These are phyloP conservation scores for Fusarium duplospermum DNA, from an alignment of 2,329 filamentous ascomycete species.

Conservation along the genomic window DNA sequence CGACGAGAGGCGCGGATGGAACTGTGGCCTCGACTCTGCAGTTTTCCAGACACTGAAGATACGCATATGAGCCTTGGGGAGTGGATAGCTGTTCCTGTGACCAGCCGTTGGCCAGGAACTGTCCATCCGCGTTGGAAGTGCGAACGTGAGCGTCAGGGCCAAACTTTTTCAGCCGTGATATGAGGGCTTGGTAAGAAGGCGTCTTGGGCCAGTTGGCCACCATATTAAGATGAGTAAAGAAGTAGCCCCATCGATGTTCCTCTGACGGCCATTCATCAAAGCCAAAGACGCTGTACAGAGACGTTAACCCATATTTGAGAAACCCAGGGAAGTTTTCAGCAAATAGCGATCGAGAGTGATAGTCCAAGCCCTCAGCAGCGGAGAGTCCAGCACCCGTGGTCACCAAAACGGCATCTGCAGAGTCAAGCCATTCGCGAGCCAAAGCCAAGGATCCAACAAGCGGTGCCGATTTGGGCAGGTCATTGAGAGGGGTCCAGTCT, in stretches of 20 bases:
- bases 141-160: slow-evolving; percentile 31
- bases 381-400: slow-evolving; percentile 39
- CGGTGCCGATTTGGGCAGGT: neutral
- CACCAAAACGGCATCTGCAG: slow-evolving; percentile 36
- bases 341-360: slow-evolving; percentile 32
- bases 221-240: slow-evolving; percentile 41
- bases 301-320: slow-evolving; percentile 25
- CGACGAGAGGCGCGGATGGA: slow-evolving; percentile 19
- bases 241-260: slow-evolving; percentile 40
- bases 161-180: slow-evolving; percentile 14
- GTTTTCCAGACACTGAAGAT: slow-evolving; percentile 36
- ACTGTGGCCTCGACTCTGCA: slow-evolving; percentile 24
- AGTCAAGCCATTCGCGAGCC: slow-evolving; percentile 24
- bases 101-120: neutral
- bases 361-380: slow-evolving; percentile 37
- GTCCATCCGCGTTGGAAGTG: slow-evolving; percentile 2
- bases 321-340: slow-evolving; percentile 23
- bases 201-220: slow-evolving; percentile 32
- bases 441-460: neutral
- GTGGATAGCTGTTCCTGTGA: neutral
- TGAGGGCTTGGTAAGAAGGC: slow-evolving; percentile 19
- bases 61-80: neutral
- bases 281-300: slow-evolving; percentile 36
- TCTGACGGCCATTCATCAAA: slow-evolving; percentile 34
- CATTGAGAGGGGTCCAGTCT: fast-evolving